phyloP scores from a whole-genome alignment of 352 stramenopile genomes.

The Globisporangium spiculum region DNA sequence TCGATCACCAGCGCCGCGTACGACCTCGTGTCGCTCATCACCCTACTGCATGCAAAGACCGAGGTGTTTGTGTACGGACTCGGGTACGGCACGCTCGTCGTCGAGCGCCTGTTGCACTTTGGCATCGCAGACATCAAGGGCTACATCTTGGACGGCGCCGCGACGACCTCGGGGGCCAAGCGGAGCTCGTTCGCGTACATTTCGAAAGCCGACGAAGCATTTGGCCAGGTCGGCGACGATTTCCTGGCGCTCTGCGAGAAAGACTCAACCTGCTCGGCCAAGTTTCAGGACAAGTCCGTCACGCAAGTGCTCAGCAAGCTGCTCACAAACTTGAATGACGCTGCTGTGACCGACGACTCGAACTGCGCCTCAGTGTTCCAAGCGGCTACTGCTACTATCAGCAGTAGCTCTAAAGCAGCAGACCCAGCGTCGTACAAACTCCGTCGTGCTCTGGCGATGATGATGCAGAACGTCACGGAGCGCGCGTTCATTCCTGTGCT shows the following conservation, averaged over 20 bases:
- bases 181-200: conserved; percentile 18
- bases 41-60: conserved; percentile 33
- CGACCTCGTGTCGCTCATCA: conserved; percentile 60
- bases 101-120: conserved; percentile 64
- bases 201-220: conserved; percentile 38
- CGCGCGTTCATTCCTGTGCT: conserved; percentile 69
- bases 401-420: neutral
- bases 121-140: conserved; percentile 42
- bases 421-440: conserved; percentile 18
- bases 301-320: conserved; percentile 37
- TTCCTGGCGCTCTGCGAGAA: conserved; percentile 49
- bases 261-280: conserved; percentile 39
- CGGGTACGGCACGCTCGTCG: conserved; percentile 62
- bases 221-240: conserved; percentile 35
- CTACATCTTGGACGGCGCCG: conserved; percentile 57
- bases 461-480: conserved; percentile 43
- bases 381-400: neutral
- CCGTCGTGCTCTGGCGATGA: conserved; percentile 25
- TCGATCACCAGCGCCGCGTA: conserved; percentile 63
- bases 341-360: neutral
- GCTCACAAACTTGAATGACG: conserved; percentile 33
- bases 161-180: conserved; percentile 31
- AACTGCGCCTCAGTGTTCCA: conserved; percentile 17
- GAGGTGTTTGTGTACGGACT: conserved; percentile 62
- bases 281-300: conserved; percentile 28